phyloP scores from a whole-genome alignment of 192 early-diverging fungal genomes.

The Entrophospora sp. region DNA sequence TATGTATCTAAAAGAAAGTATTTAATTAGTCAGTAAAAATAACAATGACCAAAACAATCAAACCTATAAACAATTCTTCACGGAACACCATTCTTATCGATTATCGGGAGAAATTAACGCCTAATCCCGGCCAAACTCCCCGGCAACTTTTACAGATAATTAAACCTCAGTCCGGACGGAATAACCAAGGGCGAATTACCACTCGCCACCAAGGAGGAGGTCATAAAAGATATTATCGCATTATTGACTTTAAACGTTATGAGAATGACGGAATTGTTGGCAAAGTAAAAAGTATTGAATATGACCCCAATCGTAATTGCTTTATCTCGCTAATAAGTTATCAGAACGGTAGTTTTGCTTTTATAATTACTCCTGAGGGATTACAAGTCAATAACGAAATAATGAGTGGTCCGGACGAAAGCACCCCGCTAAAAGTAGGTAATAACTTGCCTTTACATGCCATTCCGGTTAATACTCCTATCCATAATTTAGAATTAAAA shows the following conservation, averaged over 20 bases:
- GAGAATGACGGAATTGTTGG: neutral
- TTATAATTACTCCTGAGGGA: constrained; percentile 74
- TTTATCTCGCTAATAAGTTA: constrained; percentile 34
- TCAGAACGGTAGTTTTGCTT: constrained; percentile 62
- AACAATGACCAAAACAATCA: neutral
- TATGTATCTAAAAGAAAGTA: no score
- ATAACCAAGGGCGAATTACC: constrained; percentile 82
- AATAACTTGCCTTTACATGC: constrained; percentile 82
- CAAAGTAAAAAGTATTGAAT: neutral
- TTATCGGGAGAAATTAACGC: neutral
- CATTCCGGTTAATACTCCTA: constrained; percentile 81
- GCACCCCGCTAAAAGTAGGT: constrained; percentile 31
- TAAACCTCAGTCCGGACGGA: constrained; percentile 52
- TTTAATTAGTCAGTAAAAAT: no score
- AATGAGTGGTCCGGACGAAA: neutral
- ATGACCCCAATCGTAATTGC: neutral
- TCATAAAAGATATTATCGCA: constrained; percentile 74
- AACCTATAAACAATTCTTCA: neutral
- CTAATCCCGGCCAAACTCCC: neutral
- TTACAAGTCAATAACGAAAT: constrained; percentile 60
- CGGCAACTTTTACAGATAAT: neutral
- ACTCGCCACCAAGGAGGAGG: constrained; percentile 89
- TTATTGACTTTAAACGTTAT: constrained; percentile 65
- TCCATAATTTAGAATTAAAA: constrained; percentile 79
- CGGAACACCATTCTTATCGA: neutral